These are phyloP conservation scores for Sporisorium graminicola DNA, from an alignment of 1,284 basidiomycete genomes.

Conservation along the genomic window DNA sequence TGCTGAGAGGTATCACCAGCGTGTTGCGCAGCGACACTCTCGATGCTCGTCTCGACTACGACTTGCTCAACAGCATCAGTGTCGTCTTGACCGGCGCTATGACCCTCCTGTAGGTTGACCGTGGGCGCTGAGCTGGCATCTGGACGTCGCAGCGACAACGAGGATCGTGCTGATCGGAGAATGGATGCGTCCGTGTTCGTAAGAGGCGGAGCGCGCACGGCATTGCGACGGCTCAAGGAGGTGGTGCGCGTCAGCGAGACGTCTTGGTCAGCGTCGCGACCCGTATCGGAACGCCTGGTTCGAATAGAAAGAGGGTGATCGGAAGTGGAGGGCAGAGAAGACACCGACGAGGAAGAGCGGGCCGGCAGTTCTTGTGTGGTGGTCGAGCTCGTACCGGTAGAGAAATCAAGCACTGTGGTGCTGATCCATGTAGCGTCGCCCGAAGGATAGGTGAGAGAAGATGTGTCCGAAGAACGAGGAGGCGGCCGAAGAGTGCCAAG, in stretches of 20 bases:
- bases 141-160: conserved; percentile 19
- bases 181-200: conserved; percentile 28
- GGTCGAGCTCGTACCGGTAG: too few relatives aligned
- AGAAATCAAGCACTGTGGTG: too few relatives aligned
- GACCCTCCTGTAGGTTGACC: background rate
- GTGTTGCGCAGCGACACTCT: conserved; percentile 22
- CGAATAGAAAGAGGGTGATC: too few relatives aligned
- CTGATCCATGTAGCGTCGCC: too few relatives aligned
- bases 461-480: too few relatives aligned
- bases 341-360: too few relatives aligned
- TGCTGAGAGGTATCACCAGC: conserved; percentile 1
- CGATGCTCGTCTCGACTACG: conserved; percentile 28
- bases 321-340: too few relatives aligned
- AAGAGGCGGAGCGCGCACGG: conserved; percentile 30
- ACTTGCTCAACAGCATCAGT: conserved; percentile 22
- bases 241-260: conserved; percentile 36
- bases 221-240: conserved; percentile 38
- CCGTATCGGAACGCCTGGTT: too few relatives aligned
- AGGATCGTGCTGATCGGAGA: conserved; percentile 35
- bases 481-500: too few relatives aligned
- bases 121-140: too few relatives aligned
- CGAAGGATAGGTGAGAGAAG: too few relatives aligned
- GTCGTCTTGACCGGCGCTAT: conserved; percentile 1
- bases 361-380: too few relatives aligned
- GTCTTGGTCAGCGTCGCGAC: conserved; percentile 29